phyloP scores from a whole-genome alignment of 208 protist species.

The Crithidia expoeki region DNA sequence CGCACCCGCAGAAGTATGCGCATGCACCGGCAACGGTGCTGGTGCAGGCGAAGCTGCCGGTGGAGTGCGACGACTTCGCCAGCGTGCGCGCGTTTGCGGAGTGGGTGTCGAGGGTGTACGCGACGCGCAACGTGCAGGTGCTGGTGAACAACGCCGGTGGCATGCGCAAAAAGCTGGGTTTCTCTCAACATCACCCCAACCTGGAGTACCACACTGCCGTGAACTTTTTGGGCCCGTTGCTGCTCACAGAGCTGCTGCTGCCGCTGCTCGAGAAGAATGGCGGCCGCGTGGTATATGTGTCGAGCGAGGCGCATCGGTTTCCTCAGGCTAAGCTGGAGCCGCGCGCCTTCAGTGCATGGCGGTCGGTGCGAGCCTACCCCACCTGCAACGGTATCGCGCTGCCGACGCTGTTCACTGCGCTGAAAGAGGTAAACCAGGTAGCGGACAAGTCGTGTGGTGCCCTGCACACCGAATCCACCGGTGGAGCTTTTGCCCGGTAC shows the following conservation, averaged over 20 bases:
- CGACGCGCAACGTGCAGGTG: slow-evolving; percentile 67
- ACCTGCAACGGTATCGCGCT: slow-evolving; percentile 28
- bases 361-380: slow-evolving; percentile 3
- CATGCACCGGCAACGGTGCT: slow-evolving; percentile 48
- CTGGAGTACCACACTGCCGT: slow-evolving; percentile 85
- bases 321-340: slow-evolving; percentile 56
- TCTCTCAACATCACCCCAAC: slow-evolving; percentile 48
- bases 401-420: slow-evolving; percentile 55
- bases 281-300: slow-evolving; percentile 86
- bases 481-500: slow-evolving; percentile 71
- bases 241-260: slow-evolving; percentile 86
- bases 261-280: slow-evolving; percentile 64
- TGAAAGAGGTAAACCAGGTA: slow-evolving; percentile 72
- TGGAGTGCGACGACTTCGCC: slow-evolving; percentile 85
- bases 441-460: slow-evolving; percentile 39
- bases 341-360: slow-evolving; percentile 21
- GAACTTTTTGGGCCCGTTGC: slow-evolving; percentile 83
- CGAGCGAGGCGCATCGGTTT: slow-evolving; percentile 78
- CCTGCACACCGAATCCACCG: slow-evolving; percentile 26
- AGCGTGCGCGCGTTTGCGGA: slow-evolving; percentile 64
- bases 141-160: slow-evolving; percentile 90
- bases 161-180: slow-evolving; percentile 61
- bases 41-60: slow-evolving; percentile 54
- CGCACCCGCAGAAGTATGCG: slow-evolving; percentile 36
- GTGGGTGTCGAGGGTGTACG: slow-evolving; percentile 55